Evolutionary conservation across 2,329 filamentous ascomycete species (phyloP).

Genomic region (Fonsecaea nubica): DNA sequence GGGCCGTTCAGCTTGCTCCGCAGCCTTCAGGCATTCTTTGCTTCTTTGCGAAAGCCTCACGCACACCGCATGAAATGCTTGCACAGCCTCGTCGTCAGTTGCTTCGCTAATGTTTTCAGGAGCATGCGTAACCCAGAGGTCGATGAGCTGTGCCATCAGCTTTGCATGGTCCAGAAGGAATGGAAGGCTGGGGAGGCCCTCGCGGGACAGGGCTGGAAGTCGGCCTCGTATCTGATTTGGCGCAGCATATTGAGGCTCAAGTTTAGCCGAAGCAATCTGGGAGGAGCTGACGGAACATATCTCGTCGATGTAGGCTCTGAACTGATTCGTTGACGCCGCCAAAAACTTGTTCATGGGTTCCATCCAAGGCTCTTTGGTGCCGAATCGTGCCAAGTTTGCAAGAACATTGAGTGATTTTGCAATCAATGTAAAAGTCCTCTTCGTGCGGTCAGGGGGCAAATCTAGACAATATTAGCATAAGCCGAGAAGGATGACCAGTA

Average conservation of each 20-base stretch:
- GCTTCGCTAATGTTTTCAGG: slow-evolving; percentile 49
- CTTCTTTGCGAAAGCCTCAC: slow-evolving; percentile 52
- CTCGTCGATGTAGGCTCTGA: slow-evolving; percentile 85
- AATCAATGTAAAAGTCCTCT: slow-evolving; percentile 87
- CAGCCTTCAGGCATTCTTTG: slow-evolving; percentile 53
- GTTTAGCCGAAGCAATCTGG: slow-evolving; percentile 63
- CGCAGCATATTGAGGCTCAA: slow-evolving; percentile 80
- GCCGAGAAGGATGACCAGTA: not conserved
- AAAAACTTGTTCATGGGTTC: slow-evolving; percentile 96
- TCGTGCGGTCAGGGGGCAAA: slow-evolving; percentile 79
- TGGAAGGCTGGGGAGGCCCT: slow-evolving; percentile 91
- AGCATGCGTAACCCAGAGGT: slow-evolving; percentile 56
- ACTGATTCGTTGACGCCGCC: slow-evolving; percentile 73
- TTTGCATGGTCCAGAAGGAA: slow-evolving; percentile 90
- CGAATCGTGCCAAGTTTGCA: slow-evolving; percentile 88
- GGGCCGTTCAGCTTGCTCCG: slow-evolving; percentile 57
- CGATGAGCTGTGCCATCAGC: slow-evolving; percentile 76
- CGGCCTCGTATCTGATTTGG: slow-evolving; percentile 88
- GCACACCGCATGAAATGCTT: slow-evolving; percentile 54
- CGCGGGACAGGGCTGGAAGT: slow-evolving; percentile 77
- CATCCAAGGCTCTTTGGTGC: slow-evolving; percentile 98
- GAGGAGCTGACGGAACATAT: slow-evolving; percentile 80
- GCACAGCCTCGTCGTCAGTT: slow-evolving; percentile 49
- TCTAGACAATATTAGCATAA: slow-evolving; percentile 57
- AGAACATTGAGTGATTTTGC: slow-evolving; percentile 91